These are phyloP conservation scores for Hypoxylon sp. DNA, from an alignment of 2,329 filamentous ascomycete genomes.

Conservation along the genomic window DNA sequence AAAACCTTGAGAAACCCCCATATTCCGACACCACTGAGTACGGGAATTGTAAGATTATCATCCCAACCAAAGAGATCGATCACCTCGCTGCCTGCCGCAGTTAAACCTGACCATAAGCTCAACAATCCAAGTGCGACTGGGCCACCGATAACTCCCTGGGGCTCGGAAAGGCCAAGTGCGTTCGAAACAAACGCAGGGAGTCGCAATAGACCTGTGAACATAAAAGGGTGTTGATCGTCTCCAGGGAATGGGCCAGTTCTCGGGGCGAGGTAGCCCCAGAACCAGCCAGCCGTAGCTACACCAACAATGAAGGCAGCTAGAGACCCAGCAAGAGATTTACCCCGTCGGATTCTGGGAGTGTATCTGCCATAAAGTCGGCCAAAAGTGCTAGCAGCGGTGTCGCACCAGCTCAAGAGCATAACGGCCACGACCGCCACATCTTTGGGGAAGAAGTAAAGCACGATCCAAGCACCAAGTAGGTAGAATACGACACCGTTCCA, in stretches of 20 bases:
- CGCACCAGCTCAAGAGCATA: slow-evolving; percentile 95
- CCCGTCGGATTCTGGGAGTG: slow-evolving; percentile 85
- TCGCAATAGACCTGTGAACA: slow-evolving; percentile 84
- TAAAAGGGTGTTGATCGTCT: slow-evolving; percentile 79
- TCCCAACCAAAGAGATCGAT: slow-evolving; percentile 95
- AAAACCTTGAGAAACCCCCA: slow-evolving; percentile 94
- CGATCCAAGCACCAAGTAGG: slow-evolving; percentile 88
- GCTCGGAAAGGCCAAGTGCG: slow-evolving; percentile 71
- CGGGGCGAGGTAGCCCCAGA: slow-evolving; percentile 90
- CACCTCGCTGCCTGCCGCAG: slow-evolving; percentile 90
- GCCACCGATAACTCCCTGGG: slow-evolving; percentile 76
- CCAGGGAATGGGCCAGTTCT: slow-evolving; percentile 75
- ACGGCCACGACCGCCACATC: slow-evolving; percentile 92
- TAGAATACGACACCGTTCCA: slow-evolving; percentile 99
- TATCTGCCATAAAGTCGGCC: slow-evolving; percentile 91
- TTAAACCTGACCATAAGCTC: slow-evolving; percentile 88
- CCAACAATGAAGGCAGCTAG: slow-evolving; percentile 87
- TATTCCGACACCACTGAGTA: slow-evolving; percentile 88
- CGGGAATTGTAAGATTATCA: slow-evolving; percentile 96
- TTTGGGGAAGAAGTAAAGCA: slow-evolving; percentile 90
- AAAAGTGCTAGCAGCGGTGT: slow-evolving; percentile 96
- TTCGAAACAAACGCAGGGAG: slow-evolving; percentile 74
- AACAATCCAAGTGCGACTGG: slow-evolving; percentile 81
- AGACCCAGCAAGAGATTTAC: slow-evolving; percentile 93
- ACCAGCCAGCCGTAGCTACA: slow-evolving; percentile 84